These are phyloP conservation scores for Boletus semigastroideus DNA, from an alignment of 1,284 basidiomycete genomes.

Conservation along the genomic window DNA sequence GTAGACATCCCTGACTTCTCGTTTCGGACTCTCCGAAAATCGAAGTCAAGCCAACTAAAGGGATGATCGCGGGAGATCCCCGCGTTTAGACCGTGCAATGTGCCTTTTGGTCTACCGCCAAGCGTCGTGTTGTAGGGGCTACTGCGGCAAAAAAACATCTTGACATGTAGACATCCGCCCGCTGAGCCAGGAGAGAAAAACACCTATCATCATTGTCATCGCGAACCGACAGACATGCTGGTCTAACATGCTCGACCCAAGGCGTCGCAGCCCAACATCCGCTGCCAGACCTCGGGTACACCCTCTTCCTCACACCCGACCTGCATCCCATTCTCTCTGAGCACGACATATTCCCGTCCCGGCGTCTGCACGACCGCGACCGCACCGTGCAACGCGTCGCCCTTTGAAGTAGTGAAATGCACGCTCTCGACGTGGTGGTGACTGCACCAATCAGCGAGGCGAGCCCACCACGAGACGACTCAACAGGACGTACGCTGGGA, in stretches of 20 bases:
- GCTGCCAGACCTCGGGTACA: slow-evolving; percentile 58
- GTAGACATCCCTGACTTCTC: too few relatives aligned
- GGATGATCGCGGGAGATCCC: too few relatives aligned
- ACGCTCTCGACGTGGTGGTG: slow-evolving; percentile 76
- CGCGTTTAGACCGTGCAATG: too few relatives aligned
- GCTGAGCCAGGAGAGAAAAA: too few relatives aligned
- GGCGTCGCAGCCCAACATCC: slow-evolving; percentile 50
- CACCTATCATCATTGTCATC: not conserved
- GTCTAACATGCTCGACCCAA: slow-evolving; percentile 2
- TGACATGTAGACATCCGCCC: too few relatives aligned
- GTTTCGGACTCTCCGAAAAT: too few relatives aligned
- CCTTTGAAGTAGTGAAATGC: slow-evolving; percentile 50
- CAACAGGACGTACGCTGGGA: slow-evolving; percentile 51
- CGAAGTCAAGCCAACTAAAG: too few relatives aligned
- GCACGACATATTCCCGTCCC: slow-evolving; percentile 60
- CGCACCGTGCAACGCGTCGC: slow-evolving; percentile 52
- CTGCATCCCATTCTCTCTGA: slow-evolving; percentile 73
- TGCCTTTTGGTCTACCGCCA: too few relatives aligned
- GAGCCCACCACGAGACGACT: not conserved
- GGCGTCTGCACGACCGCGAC: slow-evolving; percentile 68
- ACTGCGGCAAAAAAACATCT: too few relatives aligned
- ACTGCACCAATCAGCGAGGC: slow-evolving; percentile 26
- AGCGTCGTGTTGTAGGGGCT: too few relatives aligned
- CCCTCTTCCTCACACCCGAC: slow-evolving; percentile 76
- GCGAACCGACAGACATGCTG: not conserved